Evolutionary conservation across 2,329 filamentous ascomycete genomes (phyloP).

Genomic region (Ophiostoma australiae): DNA sequence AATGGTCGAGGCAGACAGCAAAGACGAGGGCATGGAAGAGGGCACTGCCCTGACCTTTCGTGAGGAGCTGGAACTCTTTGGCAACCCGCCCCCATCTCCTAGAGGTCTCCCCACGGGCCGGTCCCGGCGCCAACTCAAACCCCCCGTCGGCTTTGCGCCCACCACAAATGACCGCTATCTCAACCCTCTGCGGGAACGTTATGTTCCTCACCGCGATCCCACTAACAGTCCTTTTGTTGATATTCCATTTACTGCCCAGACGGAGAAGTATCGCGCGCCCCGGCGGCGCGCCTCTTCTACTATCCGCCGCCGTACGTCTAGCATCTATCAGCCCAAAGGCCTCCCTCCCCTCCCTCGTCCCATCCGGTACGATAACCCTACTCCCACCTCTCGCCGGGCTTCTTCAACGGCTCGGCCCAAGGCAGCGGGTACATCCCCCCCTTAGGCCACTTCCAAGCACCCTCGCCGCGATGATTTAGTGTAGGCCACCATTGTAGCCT

Average conservation of each 20-base stretch:
- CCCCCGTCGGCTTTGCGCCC: not conserved
- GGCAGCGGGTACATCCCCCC: not conserved
- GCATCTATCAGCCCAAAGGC: not conserved
- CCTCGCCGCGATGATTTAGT: not conserved
- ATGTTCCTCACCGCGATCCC: not conserved
- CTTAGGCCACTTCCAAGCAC: not conserved
- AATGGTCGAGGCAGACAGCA: not conserved
- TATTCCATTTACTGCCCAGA: not conserved
- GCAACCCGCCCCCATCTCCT: not conserved
- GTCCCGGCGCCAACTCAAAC: not conserved
- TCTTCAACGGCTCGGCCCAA: not conserved
- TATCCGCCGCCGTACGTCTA: not conserved
- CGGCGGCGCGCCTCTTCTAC: not conserved
- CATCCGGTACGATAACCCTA: not conserved
- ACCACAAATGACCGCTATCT: constrained; percentile 13
- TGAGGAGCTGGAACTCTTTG: not conserved
- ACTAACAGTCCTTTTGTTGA: not conserved
- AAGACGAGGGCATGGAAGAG: not conserved
- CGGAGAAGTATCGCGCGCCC: constrained; percentile 1
- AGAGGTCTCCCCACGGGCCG: not conserved
- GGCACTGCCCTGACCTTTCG: not conserved
- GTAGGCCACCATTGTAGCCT: not conserved
- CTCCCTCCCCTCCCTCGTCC: not conserved
- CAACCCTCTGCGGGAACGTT: not conserved
- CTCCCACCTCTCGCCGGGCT: not conserved